Percentiles rank a stretch among this genome's conserved stretches.
These are phyloP conservation scores for Schizophyllum commune DNA, from an alignment of 1,284 basidiomycete genomes.

Conservation along the genomic window DNA sequence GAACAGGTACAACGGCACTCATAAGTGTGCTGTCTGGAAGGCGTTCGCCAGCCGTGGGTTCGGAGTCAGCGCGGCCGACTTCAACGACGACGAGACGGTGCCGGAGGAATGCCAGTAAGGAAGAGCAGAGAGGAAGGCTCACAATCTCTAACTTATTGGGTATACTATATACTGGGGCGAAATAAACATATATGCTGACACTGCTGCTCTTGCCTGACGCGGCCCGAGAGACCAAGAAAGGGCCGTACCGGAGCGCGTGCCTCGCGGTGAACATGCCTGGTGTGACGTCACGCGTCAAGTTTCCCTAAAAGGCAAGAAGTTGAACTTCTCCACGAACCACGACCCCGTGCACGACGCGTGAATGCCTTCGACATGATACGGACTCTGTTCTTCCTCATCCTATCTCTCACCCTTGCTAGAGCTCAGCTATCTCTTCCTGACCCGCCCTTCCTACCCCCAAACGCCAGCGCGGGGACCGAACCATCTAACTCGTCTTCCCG, in stretches of 20 bases:
- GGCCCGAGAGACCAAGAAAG: too few species aligned
- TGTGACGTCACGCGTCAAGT: not conserved
- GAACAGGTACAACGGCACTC: conserved; percentile 26
- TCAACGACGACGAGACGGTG: conserved; percentile 13
- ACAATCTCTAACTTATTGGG: not conserved
- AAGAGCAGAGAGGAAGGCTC: not conserved
- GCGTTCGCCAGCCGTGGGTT: conserved; percentile 30
- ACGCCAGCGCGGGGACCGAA: conserved; percentile 47
- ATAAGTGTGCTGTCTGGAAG: conserved; percentile 26
- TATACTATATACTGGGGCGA: not conserved
- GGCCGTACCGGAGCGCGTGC: too few species aligned
- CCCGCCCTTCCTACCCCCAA: conserved; percentile 56
- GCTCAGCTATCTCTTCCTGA: conserved; percentile 60
- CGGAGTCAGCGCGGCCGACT: conserved; percentile 21
- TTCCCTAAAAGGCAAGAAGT: not conserved
- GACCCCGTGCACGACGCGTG: not conserved
- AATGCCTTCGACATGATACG: conserved; percentile 13
- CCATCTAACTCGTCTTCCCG: conserved; percentile 31
- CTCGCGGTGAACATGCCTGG: too few species aligned
- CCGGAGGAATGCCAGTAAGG: conserved; percentile 8
- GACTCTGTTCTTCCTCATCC: conserved; percentile 11
- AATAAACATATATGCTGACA: too few species aligned
- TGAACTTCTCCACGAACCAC: conserved; percentile 1
- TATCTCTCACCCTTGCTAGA: conserved; percentile 14
- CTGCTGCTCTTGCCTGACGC: too few species aligned